Percentiles rank a stretch among this genome's conserved stretches.
These are phyloP conservation scores for Epichloe festucae DNA, from an alignment of 2,329 filamentous ascomycete species.

Conservation along the genomic window DNA sequence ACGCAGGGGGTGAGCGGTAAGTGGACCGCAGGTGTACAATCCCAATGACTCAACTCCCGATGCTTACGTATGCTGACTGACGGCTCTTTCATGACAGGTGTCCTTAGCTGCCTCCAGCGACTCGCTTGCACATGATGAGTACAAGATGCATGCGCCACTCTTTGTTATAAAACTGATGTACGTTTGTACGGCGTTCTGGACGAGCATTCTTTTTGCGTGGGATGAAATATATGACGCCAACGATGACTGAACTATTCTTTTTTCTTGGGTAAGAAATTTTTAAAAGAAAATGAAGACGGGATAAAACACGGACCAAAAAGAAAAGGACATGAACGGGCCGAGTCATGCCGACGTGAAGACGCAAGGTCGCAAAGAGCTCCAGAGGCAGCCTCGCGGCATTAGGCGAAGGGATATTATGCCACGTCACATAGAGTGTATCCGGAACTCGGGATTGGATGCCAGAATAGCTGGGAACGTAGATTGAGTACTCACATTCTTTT, in stretches of 20 bases:
- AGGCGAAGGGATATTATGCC: neutral
- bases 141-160: neutral
- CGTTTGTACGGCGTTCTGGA: constrained; percentile 3
- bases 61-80: neutral
- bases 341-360: neutral
- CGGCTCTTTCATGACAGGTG: constrained; percentile 17
- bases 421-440: neutral
- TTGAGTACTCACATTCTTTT: too few species aligned
- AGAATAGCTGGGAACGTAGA: too few species aligned
- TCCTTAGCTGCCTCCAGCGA: constrained; percentile 30
- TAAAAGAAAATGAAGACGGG: neutral
- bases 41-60: neutral
- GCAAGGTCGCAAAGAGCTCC: neutral
- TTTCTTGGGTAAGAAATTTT: neutral
- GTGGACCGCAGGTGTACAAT: constrained; percentile 13
- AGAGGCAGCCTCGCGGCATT: constrained; percentile 3
- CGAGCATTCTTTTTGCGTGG: neutral
- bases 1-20: constrained; percentile 85
- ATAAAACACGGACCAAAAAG: neutral
- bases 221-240: neutral
- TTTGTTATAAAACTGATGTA: neutral
- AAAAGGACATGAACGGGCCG: neutral
- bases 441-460: too few species aligned
- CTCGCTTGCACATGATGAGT: constrained; percentile 20
- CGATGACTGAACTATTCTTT: neutral